Evolutionary conservation across 2,329 filamentous ascomycete species (phyloP).

Genomic region (Fusarium hostae): DNA sequence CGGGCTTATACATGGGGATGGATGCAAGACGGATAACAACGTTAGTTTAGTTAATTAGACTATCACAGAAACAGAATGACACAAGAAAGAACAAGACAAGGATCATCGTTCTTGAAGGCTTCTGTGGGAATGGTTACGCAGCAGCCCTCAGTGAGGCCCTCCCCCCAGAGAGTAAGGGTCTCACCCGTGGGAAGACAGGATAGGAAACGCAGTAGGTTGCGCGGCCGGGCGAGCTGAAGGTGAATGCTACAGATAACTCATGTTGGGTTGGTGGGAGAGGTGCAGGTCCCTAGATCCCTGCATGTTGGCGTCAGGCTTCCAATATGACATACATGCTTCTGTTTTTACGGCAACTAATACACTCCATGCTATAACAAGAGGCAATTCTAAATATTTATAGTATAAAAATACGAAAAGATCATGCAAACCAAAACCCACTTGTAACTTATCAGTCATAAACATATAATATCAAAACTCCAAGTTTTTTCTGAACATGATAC

Average conservation of each 20-base stretch:
- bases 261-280: constrained; percentile 17
- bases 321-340: constrained; percentile 17
- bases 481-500: neutral
- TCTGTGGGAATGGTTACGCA: constrained; percentile 19
- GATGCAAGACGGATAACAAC: constrained; percentile 4
- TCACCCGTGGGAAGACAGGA: constrained; percentile 12
- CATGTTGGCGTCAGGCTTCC: constrained; percentile 27
- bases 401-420: neutral
- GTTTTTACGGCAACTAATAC: constrained; percentile 1
- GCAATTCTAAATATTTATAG: constrained; percentile 20
- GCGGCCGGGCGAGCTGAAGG: constrained; percentile 26
- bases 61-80: constrained; percentile 20
- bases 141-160: constrained; percentile 24
- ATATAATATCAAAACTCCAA: constrained; percentile 1
- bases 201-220: constrained; percentile 15
- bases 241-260: neutral
- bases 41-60: constrained; percentile 3
- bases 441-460: neutral
- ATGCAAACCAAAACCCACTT: neutral
- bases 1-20: constrained; percentile 21
- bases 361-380: constrained; percentile 4
- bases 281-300: constrained; percentile 42
- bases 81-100: constrained; percentile 21
- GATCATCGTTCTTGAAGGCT: constrained; percentile 13
- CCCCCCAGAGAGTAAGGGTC: constrained; percentile 26